Conservation (phyloP, 2,329 filamentous ascomycete genomes). For the Zopfia rhizophila region DNA sequence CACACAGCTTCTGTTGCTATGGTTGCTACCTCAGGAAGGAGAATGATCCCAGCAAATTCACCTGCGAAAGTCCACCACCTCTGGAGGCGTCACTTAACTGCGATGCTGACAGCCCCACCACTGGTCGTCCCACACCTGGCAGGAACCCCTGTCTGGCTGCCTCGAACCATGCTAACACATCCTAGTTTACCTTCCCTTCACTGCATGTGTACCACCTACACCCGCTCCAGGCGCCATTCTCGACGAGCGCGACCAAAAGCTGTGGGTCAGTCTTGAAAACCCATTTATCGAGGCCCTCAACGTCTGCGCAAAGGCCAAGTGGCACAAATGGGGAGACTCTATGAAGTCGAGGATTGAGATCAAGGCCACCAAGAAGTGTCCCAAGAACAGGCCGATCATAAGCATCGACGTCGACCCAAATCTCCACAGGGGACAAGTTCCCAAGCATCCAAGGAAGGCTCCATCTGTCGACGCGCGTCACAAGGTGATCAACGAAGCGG, state of each 20-base stretch:
- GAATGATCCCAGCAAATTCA: slow-evolving; percentile 20
- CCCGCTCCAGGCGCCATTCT: no score
- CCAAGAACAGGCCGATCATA: background rate
- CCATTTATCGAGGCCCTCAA: slow-evolving; percentile 4
- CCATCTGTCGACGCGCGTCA: no score
- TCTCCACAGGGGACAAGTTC: no score
- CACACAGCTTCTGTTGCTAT: slow-evolving; percentile 29
- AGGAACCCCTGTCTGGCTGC: no score
- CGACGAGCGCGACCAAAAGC: slow-evolving; percentile 8
- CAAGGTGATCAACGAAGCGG: no score
- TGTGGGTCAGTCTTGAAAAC: slow-evolving; percentile 6
- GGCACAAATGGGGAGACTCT: slow-evolving; percentile 15
- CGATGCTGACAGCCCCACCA: no score
- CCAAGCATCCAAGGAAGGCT: no score
- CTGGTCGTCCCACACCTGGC: no score
- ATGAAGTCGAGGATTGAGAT: slow-evolving; percentile 6
- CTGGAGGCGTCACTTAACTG: background rate
- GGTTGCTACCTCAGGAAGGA: slow-evolving; percentile 32
- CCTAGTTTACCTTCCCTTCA: background rate
- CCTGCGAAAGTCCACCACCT: slow-evolving; percentile 18
- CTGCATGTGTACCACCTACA: background rate
- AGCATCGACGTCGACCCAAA: background rate
- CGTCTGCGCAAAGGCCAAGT: slow-evolving; percentile 18
- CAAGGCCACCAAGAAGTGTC: slow-evolving; percentile 3
- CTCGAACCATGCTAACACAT: no score